phyloP scores from a whole-genome alignment of 805 yeast genomes.

The Saccharomyces eubayanus region DNA sequence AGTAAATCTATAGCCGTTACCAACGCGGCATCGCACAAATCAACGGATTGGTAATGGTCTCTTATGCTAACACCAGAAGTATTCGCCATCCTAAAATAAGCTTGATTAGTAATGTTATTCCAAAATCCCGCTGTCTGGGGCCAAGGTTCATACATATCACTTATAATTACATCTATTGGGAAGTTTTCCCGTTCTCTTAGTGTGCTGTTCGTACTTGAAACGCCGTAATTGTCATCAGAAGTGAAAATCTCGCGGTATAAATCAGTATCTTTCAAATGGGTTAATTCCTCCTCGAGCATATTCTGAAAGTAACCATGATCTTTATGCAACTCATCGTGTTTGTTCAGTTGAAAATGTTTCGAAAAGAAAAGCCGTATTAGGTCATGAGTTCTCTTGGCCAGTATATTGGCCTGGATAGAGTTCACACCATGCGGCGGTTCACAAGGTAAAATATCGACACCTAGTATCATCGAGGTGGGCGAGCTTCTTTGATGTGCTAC shows the following conservation, averaged over 20 bases:
- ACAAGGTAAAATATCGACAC: slow-evolving; percentile 74
- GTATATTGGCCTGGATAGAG: slow-evolving; percentile 81
- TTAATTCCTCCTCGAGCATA: slow-evolving; percentile 13
- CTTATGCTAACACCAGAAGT: slow-evolving; percentile 73
- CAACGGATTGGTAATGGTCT: slow-evolving; percentile 79
- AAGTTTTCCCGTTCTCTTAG: slow-evolving; percentile 10
- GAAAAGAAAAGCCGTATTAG: slow-evolving; percentile 45
- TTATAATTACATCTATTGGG: slow-evolving; percentile 59
- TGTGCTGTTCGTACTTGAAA: not conserved
- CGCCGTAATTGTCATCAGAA: slow-evolving; percentile 11
- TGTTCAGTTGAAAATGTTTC: slow-evolving; percentile 23
- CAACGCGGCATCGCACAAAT: slow-evolving; percentile 85
- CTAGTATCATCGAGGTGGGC: slow-evolving; percentile 52
- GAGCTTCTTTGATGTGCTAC: slow-evolving; percentile 53
- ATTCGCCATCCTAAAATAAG: slow-evolving; percentile 87
- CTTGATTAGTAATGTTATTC: slow-evolving; percentile 63
- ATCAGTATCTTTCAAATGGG: slow-evolving; percentile 20
- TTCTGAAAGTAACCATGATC: slow-evolving; percentile 20
- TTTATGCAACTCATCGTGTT: slow-evolving; percentile 30
- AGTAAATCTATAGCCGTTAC: slow-evolving; percentile 65
- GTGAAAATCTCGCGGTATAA: slow-evolving; percentile 22
- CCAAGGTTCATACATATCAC: slow-evolving; percentile 77
- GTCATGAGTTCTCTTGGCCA: slow-evolving; percentile 55
- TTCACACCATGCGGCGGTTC: slow-evolving; percentile 76
- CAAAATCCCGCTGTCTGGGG: slow-evolving; percentile 44